Percentiles rank a stretch among this genome's conserved stretches.
phyloP scores from a whole-genome alignment of 1,284 basidiomycete species.

The Cryptococcus sp. region DNA sequence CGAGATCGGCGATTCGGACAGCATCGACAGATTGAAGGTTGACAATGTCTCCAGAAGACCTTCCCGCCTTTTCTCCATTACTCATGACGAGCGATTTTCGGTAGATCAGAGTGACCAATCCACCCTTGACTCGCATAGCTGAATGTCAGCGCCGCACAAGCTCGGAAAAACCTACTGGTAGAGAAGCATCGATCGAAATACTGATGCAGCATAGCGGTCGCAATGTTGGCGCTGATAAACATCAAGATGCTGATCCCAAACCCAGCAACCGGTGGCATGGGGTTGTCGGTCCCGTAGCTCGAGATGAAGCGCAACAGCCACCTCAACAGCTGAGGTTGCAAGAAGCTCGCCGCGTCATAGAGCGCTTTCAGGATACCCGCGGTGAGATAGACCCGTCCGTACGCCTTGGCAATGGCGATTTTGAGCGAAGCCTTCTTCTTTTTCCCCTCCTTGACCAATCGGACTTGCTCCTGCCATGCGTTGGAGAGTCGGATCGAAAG shows the following conservation, averaged over 20 bases:
- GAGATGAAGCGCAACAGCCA: constrained; percentile 76
- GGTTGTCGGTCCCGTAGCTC: constrained; percentile 51
- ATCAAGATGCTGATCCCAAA: constrained; percentile 71
- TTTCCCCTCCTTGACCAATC: constrained; percentile 49
- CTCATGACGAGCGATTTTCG: constrained; percentile 78
- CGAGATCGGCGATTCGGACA: constrained; percentile 77
- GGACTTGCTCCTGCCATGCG: constrained; percentile 47
- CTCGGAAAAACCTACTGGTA: constrained; percentile 47
- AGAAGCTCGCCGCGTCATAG: constrained; percentile 75
- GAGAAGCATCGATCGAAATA: constrained; percentile 54
- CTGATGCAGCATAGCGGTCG: constrained; percentile 82
- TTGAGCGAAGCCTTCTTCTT: constrained; percentile 65
- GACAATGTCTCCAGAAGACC: constrained; percentile 84
- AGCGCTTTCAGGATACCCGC: constrained; percentile 65
- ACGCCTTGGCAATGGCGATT: constrained; percentile 66
- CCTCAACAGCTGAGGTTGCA: constrained; percentile 83
- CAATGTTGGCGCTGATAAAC: constrained; percentile 69
- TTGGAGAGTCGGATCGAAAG: constrained; percentile 60
- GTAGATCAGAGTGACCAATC: constrained; percentile 79
- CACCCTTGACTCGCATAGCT: constrained; percentile 86
- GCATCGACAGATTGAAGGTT: constrained; percentile 84
- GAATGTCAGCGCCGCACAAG: constrained; percentile 46
- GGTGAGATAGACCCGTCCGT: constrained; percentile 67
- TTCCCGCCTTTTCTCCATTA: constrained; percentile 66
- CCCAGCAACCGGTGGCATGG: constrained; percentile 52